phyloP scores from a whole-genome alignment of 345 rosid genomes.

The Eucalyptus marginata region DNA sequence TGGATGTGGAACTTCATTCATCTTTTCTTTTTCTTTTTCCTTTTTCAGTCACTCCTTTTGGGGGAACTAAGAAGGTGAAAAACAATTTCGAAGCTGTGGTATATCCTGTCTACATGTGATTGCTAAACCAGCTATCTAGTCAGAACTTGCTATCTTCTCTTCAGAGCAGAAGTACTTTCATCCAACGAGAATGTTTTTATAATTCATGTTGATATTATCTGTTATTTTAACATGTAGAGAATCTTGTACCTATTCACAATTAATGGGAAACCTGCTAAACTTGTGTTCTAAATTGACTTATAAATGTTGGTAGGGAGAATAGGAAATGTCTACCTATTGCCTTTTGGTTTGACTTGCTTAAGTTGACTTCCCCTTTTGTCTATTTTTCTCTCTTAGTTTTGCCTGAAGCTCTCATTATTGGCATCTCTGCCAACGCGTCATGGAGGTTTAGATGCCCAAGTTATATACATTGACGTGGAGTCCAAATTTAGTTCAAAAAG shows the following conservation, averaged over 20 bases:
- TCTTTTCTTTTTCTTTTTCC: background rate
- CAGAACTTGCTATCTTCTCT: background rate
- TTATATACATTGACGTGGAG: slow-evolving; percentile 67
- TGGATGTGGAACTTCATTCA: background rate
- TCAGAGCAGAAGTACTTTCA: background rate
- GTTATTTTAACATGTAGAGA: background rate
- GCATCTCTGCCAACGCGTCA: slow-evolving; percentile 53
- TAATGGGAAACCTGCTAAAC: background rate
- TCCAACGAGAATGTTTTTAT: background rate
- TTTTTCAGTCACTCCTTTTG: background rate
- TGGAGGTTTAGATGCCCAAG: slow-evolving; percentile 80
- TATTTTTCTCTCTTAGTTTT: slow-evolving; percentile 23
- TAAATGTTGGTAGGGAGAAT: background rate
- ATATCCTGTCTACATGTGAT: background rate
- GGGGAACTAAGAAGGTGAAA: background rate
- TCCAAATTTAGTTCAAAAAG: slow-evolving; percentile 80
- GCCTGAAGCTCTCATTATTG: slow-evolving; percentile 65
- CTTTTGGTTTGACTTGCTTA: background rate
- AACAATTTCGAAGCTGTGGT: background rate
- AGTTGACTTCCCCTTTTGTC: background rate
- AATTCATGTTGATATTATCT: background rate
- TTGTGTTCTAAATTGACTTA: background rate
- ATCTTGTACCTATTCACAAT: background rate
- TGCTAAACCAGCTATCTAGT: background rate
- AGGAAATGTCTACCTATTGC: background rate